Base-by-base conservation (phyloP, 495 filamentous ascomycete genomes). In the Xanthoparmelia taractica region DNA sequence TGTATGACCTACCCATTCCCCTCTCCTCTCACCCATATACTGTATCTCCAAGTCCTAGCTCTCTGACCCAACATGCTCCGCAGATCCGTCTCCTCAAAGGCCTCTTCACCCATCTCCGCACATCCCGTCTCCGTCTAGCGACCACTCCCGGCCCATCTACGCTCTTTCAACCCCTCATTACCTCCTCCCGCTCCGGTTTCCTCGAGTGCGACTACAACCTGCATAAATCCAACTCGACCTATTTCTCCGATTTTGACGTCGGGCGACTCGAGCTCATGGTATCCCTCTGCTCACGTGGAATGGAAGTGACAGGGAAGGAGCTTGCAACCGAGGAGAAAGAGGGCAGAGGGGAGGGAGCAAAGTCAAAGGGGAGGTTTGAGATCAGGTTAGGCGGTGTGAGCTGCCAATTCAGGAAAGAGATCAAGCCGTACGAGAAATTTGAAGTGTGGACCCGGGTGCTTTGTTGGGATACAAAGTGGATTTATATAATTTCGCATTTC, bases 401-500 rank as follows among this genome's bases (percentile, higher is more conserved):
- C 47, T 88, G 85, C 69, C 78, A 74, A 60, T 91, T 90, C 71
- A 83, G 83, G 69, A 75, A 78, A 29, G 87, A 91, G 75, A 83
- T 92, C 57, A 81, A 83, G 63, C 85, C 86, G 2, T 85, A 84
- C 55, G 76, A 85, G 73, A 72, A 72, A 15, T 89, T 82, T 62
- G 86, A 91, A 73, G 81, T 91, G 61, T 84, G 84, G 77, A 85
- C 83, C 3, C 75, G 84, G 47, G 72, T 91, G 41, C 70, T 90
- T 56, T 76, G 74, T n/a, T 92, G 88, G 88, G 89, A 95, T 71
- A 75, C 81, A 55, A 96, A 96, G 69, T 96, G 91, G 91, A 70
- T 93, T 61, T 94, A 89, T 73, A 73, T 90, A 12, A 74, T 92
- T 13, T 85, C 78, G 15, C 86, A 88, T 70, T 87, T 94, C 61